Evolutionary conservation across 331 rosid species (phyloP).

Genomic region (Malus hybrid): DNA sequence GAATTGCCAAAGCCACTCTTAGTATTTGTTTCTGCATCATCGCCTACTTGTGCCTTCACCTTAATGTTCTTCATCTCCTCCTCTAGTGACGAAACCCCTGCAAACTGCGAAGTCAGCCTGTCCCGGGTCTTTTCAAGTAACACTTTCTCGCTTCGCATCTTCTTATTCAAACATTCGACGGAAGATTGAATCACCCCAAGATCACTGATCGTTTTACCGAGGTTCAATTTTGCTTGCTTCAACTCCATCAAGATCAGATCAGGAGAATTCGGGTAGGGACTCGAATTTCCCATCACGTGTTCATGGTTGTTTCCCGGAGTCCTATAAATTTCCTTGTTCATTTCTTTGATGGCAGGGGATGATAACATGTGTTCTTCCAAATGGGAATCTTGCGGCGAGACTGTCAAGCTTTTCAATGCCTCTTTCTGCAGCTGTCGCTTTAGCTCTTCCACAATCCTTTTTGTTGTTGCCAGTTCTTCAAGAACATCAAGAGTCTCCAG

Average conservation of each 20-base stretch:
- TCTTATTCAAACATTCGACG: constrained; percentile 68
- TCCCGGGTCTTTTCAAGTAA: constrained; percentile 59
- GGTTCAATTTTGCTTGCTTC: constrained; percentile 69
- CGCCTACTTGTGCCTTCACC: constrained; percentile 18
- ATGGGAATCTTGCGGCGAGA: constrained; percentile 15
- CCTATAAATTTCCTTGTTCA: constrained; percentile 35
- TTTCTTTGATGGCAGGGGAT: constrained; percentile 44
- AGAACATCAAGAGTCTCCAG: constrained; percentile 93
- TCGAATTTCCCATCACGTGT: constrained; percentile 30
- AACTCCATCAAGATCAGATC: constrained; percentile 66
- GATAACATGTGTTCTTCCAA: constrained; percentile 26
- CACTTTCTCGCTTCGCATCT: constrained; percentile 64
- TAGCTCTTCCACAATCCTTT: constrained; percentile 72
- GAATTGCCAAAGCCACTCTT: constrained; percentile 13
- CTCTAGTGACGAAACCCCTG: constrained; percentile 40
- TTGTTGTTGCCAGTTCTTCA: constrained; percentile 86
- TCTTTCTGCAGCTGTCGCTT: constrained; percentile 74
- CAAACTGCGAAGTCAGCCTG: constrained; percentile 41
- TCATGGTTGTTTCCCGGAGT: constrained; percentile 22
- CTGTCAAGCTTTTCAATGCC: constrained; percentile 45
- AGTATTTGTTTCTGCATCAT: constrained; percentile 18
- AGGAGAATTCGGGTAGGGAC: constrained; percentile 33
- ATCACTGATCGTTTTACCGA: constrained; percentile 74
- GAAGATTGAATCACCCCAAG: constrained; percentile 77
- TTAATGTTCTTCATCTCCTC: constrained; percentile 24